Conservation (phyloP, 352 stramenopile species). For the Plasmopara muralis region DNA sequence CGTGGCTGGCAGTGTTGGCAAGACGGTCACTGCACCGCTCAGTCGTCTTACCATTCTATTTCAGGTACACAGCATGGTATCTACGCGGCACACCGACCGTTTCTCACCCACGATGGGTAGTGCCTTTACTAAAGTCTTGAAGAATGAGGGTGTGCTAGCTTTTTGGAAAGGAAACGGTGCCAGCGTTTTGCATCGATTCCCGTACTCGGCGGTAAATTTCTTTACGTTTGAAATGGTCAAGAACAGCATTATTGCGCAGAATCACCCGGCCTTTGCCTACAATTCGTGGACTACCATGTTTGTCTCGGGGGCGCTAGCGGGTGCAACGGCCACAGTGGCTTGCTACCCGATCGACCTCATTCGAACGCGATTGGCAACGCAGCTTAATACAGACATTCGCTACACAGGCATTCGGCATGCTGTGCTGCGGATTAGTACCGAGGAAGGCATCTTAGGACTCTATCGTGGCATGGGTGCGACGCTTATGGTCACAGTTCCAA, state of each 20-base stretch:
- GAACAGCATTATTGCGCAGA: constrained; percentile 56
- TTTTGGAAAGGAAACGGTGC: constrained; percentile 96
- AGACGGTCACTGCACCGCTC: constrained; percentile 93
- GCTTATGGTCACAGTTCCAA: constrained; percentile 93
- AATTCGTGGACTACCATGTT: constrained; percentile 76
- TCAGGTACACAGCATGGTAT: constrained; percentile 95
- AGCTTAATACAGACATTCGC: constrained; percentile 86
- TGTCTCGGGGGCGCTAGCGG: constrained; percentile 55
- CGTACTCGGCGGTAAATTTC: constrained; percentile 96
- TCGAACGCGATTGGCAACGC: constrained; percentile 89
- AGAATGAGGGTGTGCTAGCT: constrained; percentile 87
- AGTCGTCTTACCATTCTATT: constrained; percentile 94
- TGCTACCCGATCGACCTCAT: constrained; percentile 97
- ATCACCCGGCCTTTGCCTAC: constrained; percentile 63
- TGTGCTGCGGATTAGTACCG: constrained; percentile 87
- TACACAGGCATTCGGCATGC: constrained; percentile 90
- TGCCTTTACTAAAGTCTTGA: constrained; percentile 88
- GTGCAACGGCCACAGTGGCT: constrained; percentile 71
- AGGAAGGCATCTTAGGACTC: constrained; percentile 86
- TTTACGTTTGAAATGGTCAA: constrained; percentile 93
- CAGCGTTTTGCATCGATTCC: constrained; percentile 93
- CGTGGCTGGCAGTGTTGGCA: constrained; percentile 92
- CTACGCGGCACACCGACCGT: constrained; percentile 75
- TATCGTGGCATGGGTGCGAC: constrained; percentile 92
- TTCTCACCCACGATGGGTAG: constrained; percentile 67